Conservation (phyloP, 2,329 filamentous ascomycete species). For the Talaromyces sp. region DNA sequence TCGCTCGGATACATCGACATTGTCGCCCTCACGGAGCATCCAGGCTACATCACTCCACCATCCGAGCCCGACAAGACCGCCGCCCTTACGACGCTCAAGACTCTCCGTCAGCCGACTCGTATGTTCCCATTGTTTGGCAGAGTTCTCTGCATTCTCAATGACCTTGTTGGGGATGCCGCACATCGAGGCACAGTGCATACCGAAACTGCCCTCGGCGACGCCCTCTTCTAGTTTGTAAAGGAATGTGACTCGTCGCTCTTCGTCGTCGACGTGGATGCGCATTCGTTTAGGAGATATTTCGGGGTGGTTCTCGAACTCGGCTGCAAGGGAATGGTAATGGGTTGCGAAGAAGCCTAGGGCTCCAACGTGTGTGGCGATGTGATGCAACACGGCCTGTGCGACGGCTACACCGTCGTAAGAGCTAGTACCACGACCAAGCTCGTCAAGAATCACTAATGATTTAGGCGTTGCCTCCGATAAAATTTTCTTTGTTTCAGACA, state of each 20-base stretch:
- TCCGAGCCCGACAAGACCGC: constrained; percentile 78
- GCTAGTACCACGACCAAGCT: constrained; percentile 88
- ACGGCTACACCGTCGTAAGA: constrained; percentile 97
- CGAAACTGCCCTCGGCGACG: constrained; percentile 93
- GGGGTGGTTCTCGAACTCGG: constrained; percentile 84
- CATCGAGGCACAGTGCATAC: constrained; percentile 99
- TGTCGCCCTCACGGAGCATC: constrained; percentile 56
- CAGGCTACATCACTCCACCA: constrained; percentile 83
- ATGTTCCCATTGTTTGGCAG: constrained; percentile 91
- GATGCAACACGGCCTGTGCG: constrained; percentile 94
- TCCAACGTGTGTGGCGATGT: constrained; percentile 87
- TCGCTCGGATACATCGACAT: constrained; percentile 43
- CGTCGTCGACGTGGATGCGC: constrained; percentile 90
- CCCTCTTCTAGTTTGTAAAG: constrained; percentile 90
- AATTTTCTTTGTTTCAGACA: constrained; percentile 98
- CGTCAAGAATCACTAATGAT: constrained; percentile 93
- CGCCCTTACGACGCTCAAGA: constrained; percentile 73
- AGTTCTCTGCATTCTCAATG: constrained; percentile 81
- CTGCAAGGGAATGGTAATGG: constrained; percentile 90
- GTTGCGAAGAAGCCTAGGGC: constrained; percentile 96
- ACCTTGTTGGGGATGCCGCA: constrained; percentile 83
- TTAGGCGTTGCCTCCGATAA: constrained; percentile 88
- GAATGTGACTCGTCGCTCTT: constrained; percentile 84
- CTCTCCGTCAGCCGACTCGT: constrained; percentile 87
- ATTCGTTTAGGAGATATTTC: constrained; percentile 84